Evolutionary conservation across 345 rosid genomes (phyloP), one percentile per base, ranked within the genome.

Genomic region (Eucalyptus regnans): DNA sequence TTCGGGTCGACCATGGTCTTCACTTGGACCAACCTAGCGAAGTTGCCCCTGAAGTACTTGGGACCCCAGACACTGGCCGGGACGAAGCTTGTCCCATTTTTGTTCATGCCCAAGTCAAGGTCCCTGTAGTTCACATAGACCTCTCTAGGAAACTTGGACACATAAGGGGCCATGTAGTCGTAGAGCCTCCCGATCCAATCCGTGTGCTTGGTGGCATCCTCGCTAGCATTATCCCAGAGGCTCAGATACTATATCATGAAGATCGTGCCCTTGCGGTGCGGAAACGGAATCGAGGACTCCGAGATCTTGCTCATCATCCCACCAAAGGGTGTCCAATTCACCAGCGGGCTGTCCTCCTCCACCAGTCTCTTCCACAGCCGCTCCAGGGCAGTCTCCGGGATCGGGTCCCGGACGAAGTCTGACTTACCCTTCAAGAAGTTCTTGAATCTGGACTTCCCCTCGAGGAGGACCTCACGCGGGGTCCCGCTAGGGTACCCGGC

Each of bases 301-400:
- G 91, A 81, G 48, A 93, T 92, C 66, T 64, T 88, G 48, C 90
- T 86, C 92, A 90, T 90, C 84, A 89, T 93, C 62, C 98, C 99
- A 4, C 99, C 98, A 20, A 93, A 97, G 1, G 99, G 98, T 27
- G 88, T 95, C 97, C 95, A 95, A 76, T 94, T 93, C 94, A 92
- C 92, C 66, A 94, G 43, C 2, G 97, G 95, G 9, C n/a, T 51
- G 3, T 94, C 97, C 85, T 95, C 97, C 86, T 93, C 68, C 5
- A 94, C 8, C 9, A 93, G 8, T 58, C 91, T 93, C 86, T 90
- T 80, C 93, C 96, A 96, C 3, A 95, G 86, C 60, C 95, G 93
- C 54, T 93, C 88, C 2, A 96, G 91, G 20, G 87, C 96, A 0
- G 86, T 56, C 49, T 89, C 90, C 0, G 96, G 90, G 23, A 96